Percentiles rank a stretch among this genome's conserved stretches.
phyloP scores from a whole-genome alignment of 768 basidiomycete species.

The Pisolithus albus region DNA sequence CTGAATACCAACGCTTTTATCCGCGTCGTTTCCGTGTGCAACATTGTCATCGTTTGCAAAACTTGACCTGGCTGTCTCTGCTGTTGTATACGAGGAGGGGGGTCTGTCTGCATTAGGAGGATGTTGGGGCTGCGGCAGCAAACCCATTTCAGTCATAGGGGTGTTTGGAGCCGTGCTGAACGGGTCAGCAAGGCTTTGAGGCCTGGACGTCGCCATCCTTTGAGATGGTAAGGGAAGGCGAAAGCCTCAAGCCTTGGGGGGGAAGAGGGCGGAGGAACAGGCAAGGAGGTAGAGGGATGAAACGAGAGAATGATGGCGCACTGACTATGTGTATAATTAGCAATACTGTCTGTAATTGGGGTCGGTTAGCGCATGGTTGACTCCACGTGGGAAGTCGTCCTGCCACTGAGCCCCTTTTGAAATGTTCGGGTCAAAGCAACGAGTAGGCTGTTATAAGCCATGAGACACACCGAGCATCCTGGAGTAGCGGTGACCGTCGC shows the following conservation, averaged over 20 bases:
- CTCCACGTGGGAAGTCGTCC: too few relatives aligned
- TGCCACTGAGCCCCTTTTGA: too few relatives aligned
- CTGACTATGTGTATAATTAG: too few relatives aligned
- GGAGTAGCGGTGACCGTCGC: too few relatives aligned
- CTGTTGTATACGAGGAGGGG: neutral
- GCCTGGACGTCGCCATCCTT: constrained; percentile 13
- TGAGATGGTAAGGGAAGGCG: neutral
- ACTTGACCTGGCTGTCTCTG: neutral
- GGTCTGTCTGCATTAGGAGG: neutral
- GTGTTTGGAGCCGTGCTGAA: constrained; percentile 6
- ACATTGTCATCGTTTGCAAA: neutral
- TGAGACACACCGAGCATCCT: too few relatives aligned
- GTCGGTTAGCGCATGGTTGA: too few relatives aligned
- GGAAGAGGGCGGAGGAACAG: neutral
- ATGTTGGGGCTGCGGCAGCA: neutral
- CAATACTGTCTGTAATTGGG: too few relatives aligned
- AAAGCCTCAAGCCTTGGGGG: neutral
- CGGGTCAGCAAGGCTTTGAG: constrained; percentile 14
- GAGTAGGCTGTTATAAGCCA: too few relatives aligned
- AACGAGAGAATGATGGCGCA: too few relatives aligned
- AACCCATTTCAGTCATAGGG: constrained; percentile 3
- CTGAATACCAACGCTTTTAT: neutral
- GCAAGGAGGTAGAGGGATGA: neutral
- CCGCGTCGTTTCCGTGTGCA: neutral
- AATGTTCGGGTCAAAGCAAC: too few relatives aligned